Evolutionary conservation across 257 asterid genomes (phyloP).

Genomic region (Primulina huaijiensis): DNA sequence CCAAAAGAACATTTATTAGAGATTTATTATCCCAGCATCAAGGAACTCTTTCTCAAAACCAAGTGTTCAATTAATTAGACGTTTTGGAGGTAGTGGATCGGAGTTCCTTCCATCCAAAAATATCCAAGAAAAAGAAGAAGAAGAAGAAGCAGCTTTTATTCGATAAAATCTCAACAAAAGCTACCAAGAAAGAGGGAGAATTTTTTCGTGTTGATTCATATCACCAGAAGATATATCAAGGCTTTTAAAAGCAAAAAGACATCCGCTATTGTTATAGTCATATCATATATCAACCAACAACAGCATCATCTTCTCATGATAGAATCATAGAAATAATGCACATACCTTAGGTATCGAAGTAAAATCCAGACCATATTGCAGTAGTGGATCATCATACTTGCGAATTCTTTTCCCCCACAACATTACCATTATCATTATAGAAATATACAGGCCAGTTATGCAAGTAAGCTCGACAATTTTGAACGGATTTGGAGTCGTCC

Average conservation of each 20-base stretch:
- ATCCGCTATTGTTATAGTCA: neutral
- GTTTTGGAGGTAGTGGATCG: neutral
- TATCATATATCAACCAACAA: neutral
- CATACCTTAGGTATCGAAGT: constrained; percentile 63
- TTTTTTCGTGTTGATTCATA: neutral
- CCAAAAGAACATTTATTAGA: constrained; percentile 7
- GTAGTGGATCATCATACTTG: constrained; percentile 70
- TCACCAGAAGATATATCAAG: neutral
- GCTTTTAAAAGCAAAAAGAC: neutral
- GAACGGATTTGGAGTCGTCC: constrained; percentile 64
- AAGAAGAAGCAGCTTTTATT: neutral
- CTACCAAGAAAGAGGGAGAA: neutral
- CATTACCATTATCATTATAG: constrained; percentile 60
- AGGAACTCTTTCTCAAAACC: constrained; percentile 10
- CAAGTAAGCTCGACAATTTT: constrained; percentile 69
- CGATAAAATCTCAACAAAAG: neutral
- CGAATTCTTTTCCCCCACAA: constrained; percentile 92
- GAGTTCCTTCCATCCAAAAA: neutral
- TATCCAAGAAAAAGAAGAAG: no score
- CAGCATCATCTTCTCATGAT: constrained; percentile 9
- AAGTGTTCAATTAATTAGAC: neutral
- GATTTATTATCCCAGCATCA: constrained; percentile 15
- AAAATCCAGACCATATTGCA: constrained; percentile 79
- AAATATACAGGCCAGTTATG: constrained; percentile 70
- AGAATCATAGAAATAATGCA: neutral